Evolutionary conservation across 768 basidiomycete species (phyloP).

Genomic region (Dioszegia crocea): DNA sequence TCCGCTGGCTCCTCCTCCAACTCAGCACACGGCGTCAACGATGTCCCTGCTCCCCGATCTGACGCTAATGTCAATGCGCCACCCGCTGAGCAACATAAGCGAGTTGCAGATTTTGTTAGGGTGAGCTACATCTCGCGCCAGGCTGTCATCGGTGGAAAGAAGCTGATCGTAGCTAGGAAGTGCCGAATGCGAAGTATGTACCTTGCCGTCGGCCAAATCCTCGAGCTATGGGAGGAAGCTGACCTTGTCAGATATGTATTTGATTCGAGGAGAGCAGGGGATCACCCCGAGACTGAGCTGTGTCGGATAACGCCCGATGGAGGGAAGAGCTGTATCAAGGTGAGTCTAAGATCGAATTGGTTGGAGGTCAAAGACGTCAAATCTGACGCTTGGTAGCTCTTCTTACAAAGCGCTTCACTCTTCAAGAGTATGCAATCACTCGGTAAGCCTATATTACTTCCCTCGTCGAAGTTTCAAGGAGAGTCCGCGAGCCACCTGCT

Average conservation of each 20-base stretch:
- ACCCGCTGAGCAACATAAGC: conserved; percentile 30
- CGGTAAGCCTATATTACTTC: conserved; percentile 20
- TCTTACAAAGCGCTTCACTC: conserved; percentile 32
- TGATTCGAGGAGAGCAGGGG: conserved; percentile 31
- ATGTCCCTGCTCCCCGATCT: conserved; percentile 36
- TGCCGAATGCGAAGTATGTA: conserved; percentile 32
- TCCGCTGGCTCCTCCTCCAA: conserved; percentile 1
- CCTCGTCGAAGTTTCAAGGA: no score
- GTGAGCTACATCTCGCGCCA: conserved; percentile 21
- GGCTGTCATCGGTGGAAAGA: neutral
- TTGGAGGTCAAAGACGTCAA: no score
- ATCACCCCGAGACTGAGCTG: conserved; percentile 31
- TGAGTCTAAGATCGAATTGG: no score
- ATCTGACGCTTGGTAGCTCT: no score
- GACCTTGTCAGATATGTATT: conserved; percentile 32
- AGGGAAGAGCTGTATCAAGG: conserved; percentile 42
- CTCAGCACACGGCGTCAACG: conserved; percentile 26
- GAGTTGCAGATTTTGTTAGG: conserved; percentile 38
- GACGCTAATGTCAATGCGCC: conserved; percentile 38
- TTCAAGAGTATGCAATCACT: conserved; percentile 47
- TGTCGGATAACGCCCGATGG: conserved; percentile 36
- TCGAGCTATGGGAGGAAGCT: neutral
- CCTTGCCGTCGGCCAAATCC: no score
- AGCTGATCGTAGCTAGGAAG: conserved; percentile 24
- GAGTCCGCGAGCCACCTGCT: neutral